Evolutionary conservation across 106 monocot genomes (phyloP).

Genomic region (Vanilla planifolia): DNA sequence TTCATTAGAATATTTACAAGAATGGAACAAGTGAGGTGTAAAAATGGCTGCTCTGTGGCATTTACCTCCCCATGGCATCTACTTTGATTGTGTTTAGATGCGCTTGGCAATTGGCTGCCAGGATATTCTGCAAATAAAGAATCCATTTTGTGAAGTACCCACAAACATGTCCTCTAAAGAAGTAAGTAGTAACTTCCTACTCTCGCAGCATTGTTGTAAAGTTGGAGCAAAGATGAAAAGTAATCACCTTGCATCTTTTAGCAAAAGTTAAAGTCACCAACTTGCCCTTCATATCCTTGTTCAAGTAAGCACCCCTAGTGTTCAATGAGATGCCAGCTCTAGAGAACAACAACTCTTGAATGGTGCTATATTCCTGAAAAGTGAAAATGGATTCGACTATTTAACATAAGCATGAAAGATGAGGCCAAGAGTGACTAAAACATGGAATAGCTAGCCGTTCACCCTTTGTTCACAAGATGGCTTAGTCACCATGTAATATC

Average conservation of each 20-base stretch:
- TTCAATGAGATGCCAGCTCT: conserved; percentile 19
- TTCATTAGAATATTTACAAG: not conserved
- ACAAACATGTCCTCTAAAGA: not conserved
- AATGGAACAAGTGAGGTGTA: not conserved
- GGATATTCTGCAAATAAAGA: conserved; percentile 48
- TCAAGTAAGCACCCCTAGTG: conserved; percentile 11
- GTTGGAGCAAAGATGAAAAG: not conserved
- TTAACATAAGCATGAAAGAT: too few relatives aligned
- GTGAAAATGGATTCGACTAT: too few relatives aligned
- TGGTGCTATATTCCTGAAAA: too few relatives aligned
- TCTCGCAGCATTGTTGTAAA: not conserved
- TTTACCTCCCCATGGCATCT: conserved; percentile 68
- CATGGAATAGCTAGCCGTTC: too few relatives aligned
- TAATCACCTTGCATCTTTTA: conserved; percentile 34
- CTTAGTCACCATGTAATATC: too few relatives aligned
- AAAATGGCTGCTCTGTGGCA: not conserved
- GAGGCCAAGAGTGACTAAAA: too few relatives aligned
- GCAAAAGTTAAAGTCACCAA: conserved; percentile 22
- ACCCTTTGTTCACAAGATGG: too few relatives aligned
- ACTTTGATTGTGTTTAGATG: conserved; percentile 28
- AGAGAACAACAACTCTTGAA: too few relatives aligned
- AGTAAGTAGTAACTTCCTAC: not conserved
- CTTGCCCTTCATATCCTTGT: conserved; percentile 25
- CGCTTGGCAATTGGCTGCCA: conserved; percentile 57
- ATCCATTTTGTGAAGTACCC: not conserved